phyloP scores from a whole-genome alignment of 2,329 filamentous ascomycete genomes.

The Aspergillus cejpii region DNA sequence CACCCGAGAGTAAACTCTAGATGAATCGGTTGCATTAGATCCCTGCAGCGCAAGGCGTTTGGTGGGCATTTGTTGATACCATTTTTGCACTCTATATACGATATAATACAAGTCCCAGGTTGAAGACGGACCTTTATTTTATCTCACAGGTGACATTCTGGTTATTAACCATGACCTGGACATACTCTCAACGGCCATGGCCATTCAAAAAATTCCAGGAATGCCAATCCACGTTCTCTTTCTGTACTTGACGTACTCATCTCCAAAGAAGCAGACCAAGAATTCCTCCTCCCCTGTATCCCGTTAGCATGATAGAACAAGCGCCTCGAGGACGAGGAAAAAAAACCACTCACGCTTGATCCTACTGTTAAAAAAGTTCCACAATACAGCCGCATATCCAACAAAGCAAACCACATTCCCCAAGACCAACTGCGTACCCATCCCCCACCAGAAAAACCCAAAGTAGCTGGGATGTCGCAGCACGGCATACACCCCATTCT shows the following conservation, averaged over 20 bases:
- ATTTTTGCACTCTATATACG: no score
- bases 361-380: slow-evolving; percentile 72
- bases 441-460: slow-evolving; percentile 96
- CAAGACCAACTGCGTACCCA: slow-evolving; percentile 87
- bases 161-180: not conserved
- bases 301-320: slow-evolving; percentile 7
- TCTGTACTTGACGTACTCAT: slow-evolving; percentile 71
- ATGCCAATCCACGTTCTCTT: slow-evolving; percentile 68
- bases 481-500: slow-evolving; percentile 66
- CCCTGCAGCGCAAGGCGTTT: slow-evolving; percentile 11
- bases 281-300: slow-evolving; percentile 65
- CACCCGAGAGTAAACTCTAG: slow-evolving; percentile 47
- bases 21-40: not conserved
- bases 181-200: not conserved
- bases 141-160: not conserved
- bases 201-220: slow-evolving; percentile 57
- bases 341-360: slow-evolving; percentile 54
- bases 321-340: not conserved
- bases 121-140: not conserved
- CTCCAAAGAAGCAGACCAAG: slow-evolving; percentile 73
- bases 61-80: slow-evolving; percentile 2
- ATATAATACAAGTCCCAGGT: no score
- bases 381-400: slow-evolving; percentile 68
- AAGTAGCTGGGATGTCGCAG: slow-evolving; percentile 90
- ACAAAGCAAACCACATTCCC: slow-evolving; percentile 75